A percentile compares a stretch with the other conserved stretches of the same genome.
Evolutionary conservation across 306 rosid genomes (phyloP).

Genomic region (Leucaena leucocephala): DNA sequence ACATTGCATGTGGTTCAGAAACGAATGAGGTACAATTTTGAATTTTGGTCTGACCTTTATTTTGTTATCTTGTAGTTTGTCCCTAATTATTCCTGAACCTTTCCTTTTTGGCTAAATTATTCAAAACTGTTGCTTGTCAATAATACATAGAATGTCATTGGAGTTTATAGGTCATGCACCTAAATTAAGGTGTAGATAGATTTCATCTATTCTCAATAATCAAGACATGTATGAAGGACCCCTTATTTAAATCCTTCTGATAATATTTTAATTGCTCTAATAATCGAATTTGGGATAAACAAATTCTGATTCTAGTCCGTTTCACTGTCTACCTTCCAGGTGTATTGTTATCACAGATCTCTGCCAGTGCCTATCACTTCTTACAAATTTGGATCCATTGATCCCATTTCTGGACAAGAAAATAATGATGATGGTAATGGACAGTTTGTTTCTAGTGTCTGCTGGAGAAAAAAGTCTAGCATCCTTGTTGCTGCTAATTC

Average conservation of each 20-base stretch:
- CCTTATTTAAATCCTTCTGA: constrained; percentile 12
- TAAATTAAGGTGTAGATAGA: constrained; percentile 1
- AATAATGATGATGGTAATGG: constrained; percentile 45
- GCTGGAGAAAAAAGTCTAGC: constrained; percentile 70
- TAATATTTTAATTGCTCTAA: constrained; percentile 11
- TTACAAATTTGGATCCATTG: constrained; percentile 53
- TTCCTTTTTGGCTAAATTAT: background rate
- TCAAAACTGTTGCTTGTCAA: background rate
- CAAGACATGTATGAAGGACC: background rate
- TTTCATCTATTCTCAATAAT: background rate
- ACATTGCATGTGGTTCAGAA: constrained; percentile 78
- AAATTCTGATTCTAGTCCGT: constrained; percentile 28
- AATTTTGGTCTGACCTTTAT: background rate
- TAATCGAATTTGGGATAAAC: constrained; percentile 9
- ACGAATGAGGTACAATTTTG: constrained; percentile 65
- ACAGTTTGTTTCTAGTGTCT: constrained; percentile 73
- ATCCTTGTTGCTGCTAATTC: constrained; percentile 73
- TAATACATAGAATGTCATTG: constrained; percentile 23
- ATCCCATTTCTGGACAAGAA: constrained; percentile 58
- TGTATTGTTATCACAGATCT: constrained; percentile 64
- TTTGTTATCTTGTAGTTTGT: constrained; percentile 15
- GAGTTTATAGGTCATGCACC: constrained; percentile 22
- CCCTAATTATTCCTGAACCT: background rate
- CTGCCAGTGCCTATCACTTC: constrained; percentile 67
- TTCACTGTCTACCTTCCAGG: constrained; percentile 50